Conservation (phyloP, 768 basidiomycete species). For the Mycena vitilis region DNA sequence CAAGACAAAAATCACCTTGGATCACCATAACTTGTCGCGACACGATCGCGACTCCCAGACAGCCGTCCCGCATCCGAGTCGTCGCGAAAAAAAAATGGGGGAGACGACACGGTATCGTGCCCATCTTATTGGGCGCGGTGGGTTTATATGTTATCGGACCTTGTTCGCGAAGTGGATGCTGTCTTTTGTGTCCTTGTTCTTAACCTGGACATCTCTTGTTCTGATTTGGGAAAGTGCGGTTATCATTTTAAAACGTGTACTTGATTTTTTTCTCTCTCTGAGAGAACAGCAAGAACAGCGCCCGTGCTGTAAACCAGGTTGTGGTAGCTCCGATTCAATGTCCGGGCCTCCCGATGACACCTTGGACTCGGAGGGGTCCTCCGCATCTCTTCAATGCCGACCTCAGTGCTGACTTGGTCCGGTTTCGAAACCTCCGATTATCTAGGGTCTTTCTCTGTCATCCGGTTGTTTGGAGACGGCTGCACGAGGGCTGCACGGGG, state of each 20-base stretch:
- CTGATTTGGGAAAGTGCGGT: slow-evolving; percentile 29
- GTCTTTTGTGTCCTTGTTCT: slow-evolving; percentile 24
- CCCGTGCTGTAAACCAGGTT: too few species aligned
- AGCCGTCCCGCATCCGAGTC: slow-evolving; percentile 60
- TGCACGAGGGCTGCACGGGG: too few species aligned
- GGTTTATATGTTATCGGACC: slow-evolving; percentile 21
- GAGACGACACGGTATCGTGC: background rate
- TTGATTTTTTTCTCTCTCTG: too few species aligned
- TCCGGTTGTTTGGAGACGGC: background rate
- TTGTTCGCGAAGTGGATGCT: slow-evolving; percentile 31
- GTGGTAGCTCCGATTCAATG: too few species aligned
- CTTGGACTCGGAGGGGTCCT: background rate
- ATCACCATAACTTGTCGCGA: slow-evolving; percentile 76
- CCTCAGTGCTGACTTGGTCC: background rate
- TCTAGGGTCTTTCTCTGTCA: background rate
- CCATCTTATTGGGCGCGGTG: slow-evolving; percentile 8
- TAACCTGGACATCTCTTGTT: slow-evolving; percentile 22
- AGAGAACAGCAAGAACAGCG: too few species aligned
- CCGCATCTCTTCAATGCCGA: background rate
- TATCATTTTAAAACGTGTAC: too few species aligned
- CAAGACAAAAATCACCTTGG: slow-evolving; percentile 58
- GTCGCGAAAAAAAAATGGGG: slow-evolving; percentile 35
- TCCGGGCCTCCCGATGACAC: too few species aligned
- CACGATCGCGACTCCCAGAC: slow-evolving; percentile 76
- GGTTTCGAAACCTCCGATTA: too few species aligned